These are phyloP conservation scores for Quercus variabilis DNA, from an alignment of 306 rosid species.

Conservation along the genomic window DNA sequence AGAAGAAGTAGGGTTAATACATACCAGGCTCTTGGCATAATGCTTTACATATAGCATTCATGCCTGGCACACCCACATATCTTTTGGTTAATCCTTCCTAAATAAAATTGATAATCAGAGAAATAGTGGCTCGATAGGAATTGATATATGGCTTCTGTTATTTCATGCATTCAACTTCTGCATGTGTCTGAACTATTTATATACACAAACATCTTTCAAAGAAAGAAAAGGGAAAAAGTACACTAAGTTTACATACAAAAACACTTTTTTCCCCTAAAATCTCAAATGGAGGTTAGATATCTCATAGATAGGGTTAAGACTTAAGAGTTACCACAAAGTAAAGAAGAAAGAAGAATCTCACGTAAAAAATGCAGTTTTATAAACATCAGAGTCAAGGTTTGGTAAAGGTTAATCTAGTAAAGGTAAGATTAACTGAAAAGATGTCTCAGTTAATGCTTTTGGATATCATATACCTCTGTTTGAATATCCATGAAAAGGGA, in stretches of 20 bases:
- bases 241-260: neutral
- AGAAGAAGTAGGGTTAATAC: slow-evolving; percentile 16
- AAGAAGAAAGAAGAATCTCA: neutral
- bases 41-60: slow-evolving; percentile 89
- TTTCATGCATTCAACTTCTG: neutral
- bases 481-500: neutral
- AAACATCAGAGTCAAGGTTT: too few relatives aligned
- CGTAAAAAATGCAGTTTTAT: neutral
- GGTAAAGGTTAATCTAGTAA: too few relatives aligned
- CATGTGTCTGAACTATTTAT: slow-evolving; percentile 7
- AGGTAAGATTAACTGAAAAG: neutral
- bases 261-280: neutral
- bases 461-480: neutral
- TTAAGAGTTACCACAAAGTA: neutral
- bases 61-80: slow-evolving; percentile 94
- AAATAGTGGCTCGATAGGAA: slow-evolving; percentile 11
- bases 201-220: neutral
- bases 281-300: neutral
- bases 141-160: neutral
- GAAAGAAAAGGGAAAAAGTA: neutral
- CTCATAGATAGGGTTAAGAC: neutral
- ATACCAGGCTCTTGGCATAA: slow-evolving; percentile 72
- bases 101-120: slow-evolving; percentile 38
- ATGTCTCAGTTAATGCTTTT: neutral
- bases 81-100: slow-evolving; percentile 67